Conservation (phyloP, 257 asterid species). For the Solanum paucissectum region DNA sequence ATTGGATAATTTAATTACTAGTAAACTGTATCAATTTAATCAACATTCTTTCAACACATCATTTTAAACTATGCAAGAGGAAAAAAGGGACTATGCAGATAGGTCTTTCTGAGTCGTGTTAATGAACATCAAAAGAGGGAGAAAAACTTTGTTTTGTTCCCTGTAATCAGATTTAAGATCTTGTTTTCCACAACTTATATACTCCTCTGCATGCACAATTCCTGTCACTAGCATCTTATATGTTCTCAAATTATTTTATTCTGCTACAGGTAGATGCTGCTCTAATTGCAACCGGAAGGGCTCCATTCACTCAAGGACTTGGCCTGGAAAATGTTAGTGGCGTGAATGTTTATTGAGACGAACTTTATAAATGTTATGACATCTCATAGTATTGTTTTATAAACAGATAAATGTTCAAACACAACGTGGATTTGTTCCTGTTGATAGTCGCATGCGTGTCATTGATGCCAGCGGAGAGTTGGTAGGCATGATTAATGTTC, state of each 20-base stretch:
- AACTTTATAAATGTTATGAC: neutral
- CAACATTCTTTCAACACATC: neutral
- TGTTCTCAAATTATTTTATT: neutral
- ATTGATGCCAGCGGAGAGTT: constrained; percentile 73
- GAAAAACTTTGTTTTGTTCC: neutral
- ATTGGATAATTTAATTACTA: neutral
- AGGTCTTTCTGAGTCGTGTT: neutral
- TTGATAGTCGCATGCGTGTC: constrained; percentile 93
- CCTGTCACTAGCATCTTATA: neutral
- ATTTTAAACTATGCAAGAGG: neutral
- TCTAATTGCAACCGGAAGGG: constrained; percentile 96
- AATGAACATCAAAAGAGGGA: neutral
- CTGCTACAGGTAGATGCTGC: constrained; percentile 89
- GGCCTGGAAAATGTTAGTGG: constrained; percentile 87
- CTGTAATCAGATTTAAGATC: neutral
- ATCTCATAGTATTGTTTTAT: constrained; percentile 6
- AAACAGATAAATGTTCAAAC: constrained; percentile 77
- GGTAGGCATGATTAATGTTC: constrained; percentile 34
- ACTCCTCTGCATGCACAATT: neutral
- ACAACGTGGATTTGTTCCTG: constrained; percentile 88
- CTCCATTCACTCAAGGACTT: constrained; percentile 93
- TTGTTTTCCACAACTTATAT: neutral
- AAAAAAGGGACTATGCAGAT: neutral
- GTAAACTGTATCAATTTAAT: neutral
- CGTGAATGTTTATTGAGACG: neutral